Percentiles rank a stretch among this genome's conserved stretches.
Conservation (phyloP, 164 flowering plant species). For the Liriodendron chinense region DNA sequence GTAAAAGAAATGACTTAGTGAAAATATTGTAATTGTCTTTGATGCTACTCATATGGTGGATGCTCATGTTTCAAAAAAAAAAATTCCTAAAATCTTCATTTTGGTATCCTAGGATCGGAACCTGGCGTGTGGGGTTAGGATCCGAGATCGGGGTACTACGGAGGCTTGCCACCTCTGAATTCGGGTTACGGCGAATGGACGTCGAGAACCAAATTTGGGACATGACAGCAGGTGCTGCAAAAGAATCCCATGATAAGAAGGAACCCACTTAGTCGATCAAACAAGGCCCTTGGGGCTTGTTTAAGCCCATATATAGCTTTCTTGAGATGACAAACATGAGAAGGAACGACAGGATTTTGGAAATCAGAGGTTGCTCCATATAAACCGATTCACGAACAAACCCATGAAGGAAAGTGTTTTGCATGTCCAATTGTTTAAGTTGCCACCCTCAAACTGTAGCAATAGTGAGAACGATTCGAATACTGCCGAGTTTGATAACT, state of each 20-base stretch:
- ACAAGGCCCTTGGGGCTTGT: neutral
- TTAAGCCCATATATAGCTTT: neutral
- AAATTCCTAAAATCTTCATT: too few species aligned
- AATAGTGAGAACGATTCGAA: neutral
- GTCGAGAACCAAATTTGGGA: too few species aligned
- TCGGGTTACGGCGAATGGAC: too few species aligned
- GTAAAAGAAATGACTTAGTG: too few species aligned
- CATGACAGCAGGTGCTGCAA: too few species aligned
- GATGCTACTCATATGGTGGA: too few species aligned
- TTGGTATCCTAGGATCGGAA: too few species aligned
- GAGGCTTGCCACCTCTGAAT: too few species aligned
- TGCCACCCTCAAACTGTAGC: neutral
- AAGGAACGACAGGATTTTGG: neutral
- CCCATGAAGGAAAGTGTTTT: conserved; percentile 2
- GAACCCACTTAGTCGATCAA: neutral
- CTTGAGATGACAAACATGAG: neutral
- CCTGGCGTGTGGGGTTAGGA: too few species aligned
- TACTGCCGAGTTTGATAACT: neutral
- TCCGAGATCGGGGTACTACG: too few species aligned
- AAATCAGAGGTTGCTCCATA: neutral
- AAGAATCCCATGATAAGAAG: neutral
- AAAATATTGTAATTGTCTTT: too few species aligned
- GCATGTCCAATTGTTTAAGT: conserved; percentile 3
- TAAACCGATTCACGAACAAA: neutral
- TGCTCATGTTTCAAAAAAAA: too few species aligned